A percentile compares a stretch with the other conserved stretches of the same genome.
phyloP scores from a whole-genome alignment of 2,329 filamentous ascomycete genomes.

The Penicillium sp. region DNA sequence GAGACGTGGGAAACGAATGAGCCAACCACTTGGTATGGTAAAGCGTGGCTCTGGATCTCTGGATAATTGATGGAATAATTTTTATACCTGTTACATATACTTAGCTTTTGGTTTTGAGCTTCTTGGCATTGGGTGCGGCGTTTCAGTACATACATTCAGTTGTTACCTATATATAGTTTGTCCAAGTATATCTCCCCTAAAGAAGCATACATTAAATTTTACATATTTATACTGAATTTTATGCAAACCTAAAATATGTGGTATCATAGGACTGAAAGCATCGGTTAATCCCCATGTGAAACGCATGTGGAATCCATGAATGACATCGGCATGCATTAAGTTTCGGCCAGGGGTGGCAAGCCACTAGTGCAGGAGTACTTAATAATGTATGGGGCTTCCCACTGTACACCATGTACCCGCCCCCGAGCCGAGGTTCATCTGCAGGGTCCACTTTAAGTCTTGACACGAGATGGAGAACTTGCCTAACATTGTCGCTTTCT shows the following conservation, averaged over 20 bases:
- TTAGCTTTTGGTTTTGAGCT: background rate
- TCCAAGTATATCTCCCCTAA: background rate
- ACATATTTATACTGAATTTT: background rate
- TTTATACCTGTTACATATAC: background rate
- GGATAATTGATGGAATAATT: slow-evolving; percentile 5
- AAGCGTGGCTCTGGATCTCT: slow-evolving; percentile 25
- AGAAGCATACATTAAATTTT: background rate
- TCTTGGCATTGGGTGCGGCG: slow-evolving; percentile 12
- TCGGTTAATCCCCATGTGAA: background rate
- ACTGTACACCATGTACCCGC: slow-evolving; percentile 8
- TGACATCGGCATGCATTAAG: slow-evolving; percentile 8
- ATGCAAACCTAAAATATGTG: background rate
- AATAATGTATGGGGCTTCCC: background rate
- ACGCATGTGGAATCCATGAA: slow-evolving; percentile 15
- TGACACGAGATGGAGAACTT: slow-evolving; percentile 6
- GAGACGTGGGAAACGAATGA: slow-evolving; percentile 37
- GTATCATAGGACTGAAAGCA: no score
- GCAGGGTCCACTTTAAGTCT: background rate
- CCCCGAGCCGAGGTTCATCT: slow-evolving; percentile 18
- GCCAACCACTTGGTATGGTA: slow-evolving; percentile 32
- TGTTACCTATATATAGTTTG: background rate
- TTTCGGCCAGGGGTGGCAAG: background rate
- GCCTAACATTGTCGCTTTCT: slow-evolving; percentile 14
- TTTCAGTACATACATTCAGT: slow-evolving; percentile 2
- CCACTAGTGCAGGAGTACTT: slow-evolving; percentile 12